Conservation (phyloP, 2,329 filamentous ascomycete genomes). For the Curvularia hawaiiensis region DNA sequence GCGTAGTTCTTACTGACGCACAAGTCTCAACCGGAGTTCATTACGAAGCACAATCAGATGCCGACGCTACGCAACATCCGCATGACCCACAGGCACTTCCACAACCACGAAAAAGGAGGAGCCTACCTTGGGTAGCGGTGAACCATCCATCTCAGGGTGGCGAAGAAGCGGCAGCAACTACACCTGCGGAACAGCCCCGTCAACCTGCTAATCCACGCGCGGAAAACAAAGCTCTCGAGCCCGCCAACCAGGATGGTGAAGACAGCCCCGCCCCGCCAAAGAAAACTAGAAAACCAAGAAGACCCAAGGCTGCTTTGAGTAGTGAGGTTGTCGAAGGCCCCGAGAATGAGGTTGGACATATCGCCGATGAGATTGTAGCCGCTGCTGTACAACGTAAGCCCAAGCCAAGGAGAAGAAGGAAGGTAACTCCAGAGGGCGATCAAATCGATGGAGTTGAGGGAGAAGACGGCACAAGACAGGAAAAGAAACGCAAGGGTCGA, state of each 20-base stretch:
- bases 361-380: conserved; percentile 18
- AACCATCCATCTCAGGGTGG: conserved; percentile 29
- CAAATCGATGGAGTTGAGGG: conserved; percentile 13
- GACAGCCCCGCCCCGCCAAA: conserved; percentile 23
- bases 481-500: conserved; percentile 33
- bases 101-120: conserved; percentile 15
- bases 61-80: conserved; percentile 1
- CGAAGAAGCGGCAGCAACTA: conserved; percentile 14
- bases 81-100: conserved; percentile 9
- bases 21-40: neutral
- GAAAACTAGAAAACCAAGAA: conserved; percentile 39
- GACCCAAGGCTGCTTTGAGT: conserved; percentile 26
- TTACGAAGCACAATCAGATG: neutral
- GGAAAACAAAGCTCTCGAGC: conserved; percentile 17
- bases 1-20: neutral
- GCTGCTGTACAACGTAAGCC: conserved; percentile 21
- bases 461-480: conserved; percentile 13
- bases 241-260: conserved; percentile 17
- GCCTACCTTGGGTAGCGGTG: conserved; percentile 38
- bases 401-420: conserved; percentile 25
- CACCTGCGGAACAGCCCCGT: conserved; percentile 19
- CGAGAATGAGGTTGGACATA: conserved; percentile 17
- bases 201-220: conserved; percentile 20
- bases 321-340: conserved; percentile 12
- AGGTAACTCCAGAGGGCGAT: conserved; percentile 17